Conservation (phyloP, 148 eudicot genomes). For the Vaccinium macrocarpon region DNA sequence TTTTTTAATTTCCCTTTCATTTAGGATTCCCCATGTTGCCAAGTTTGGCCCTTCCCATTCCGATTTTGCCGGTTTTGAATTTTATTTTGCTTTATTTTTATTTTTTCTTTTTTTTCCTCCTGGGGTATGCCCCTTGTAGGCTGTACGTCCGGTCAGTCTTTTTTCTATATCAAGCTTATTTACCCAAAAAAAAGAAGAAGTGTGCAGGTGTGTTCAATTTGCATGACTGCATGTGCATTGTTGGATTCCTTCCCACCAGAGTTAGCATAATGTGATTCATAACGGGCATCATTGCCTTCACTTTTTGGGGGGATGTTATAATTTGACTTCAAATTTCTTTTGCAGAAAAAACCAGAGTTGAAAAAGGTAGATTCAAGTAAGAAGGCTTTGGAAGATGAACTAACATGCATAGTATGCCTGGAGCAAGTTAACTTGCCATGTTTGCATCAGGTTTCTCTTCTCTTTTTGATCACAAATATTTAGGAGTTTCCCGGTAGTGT, state of each 20-base stretch:
- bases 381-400: constrained; percentile 28
- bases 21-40: too few species aligned
- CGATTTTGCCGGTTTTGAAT: too few species aligned
- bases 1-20: too few species aligned
- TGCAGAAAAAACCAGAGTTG: constrained; percentile 29
- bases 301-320: neutral
- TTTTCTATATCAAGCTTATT: too few species aligned
- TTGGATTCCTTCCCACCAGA: neutral
- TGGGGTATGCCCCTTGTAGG: too few species aligned
- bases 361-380: constrained; percentile 16
- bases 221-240: neutral
- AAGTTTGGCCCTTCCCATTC: too few species aligned
- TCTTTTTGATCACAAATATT: neutral
- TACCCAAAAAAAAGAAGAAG: too few species aligned
- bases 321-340: neutral
- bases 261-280: neutral
- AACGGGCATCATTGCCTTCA: neutral
- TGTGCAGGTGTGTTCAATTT: neutral
- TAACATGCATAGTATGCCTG: constrained; percentile 47
- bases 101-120: too few species aligned
- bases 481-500: neutral
- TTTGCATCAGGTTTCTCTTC: constrained; percentile 43
- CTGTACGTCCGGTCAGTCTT: too few species aligned
- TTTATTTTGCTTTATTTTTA: too few species aligned
- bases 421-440: constrained; percentile 55